Percentiles rank a stretch among this genome's conserved stretches.
Conservation (phyloP, 768 basidiomycete genomes). For the Mycena leptocephala region DNA sequence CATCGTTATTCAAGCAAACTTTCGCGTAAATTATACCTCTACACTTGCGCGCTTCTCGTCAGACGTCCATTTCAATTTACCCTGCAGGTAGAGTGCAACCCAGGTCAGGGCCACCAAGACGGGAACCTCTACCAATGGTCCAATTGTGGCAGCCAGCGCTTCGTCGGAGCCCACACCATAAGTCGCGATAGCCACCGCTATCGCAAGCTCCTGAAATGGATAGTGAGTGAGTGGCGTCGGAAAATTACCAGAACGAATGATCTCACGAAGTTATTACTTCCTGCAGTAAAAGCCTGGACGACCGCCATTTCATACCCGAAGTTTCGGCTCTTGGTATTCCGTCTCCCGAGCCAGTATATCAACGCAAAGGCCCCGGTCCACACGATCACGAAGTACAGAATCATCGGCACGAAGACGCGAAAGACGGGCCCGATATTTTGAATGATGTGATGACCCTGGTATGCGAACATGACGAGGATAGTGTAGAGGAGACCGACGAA, state of each 20-base stretch:
- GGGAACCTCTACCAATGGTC: conserved; percentile 86
- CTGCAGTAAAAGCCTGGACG: conserved; percentile 86
- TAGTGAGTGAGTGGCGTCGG: neutral
- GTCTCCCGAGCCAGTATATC: conserved; percentile 64
- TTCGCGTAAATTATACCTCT: too few relatives aligned
- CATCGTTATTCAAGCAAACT: too few relatives aligned
- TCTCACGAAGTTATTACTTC: conserved; percentile 83
- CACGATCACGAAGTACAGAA: conserved; percentile 86
- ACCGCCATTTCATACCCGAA: conserved; percentile 81
- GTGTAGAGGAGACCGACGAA: conserved; percentile 88
- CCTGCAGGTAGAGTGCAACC: conserved; percentile 25
- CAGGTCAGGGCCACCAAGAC: conserved; percentile 72
- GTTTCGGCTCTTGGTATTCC: conserved; percentile 11
- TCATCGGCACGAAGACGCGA: conserved; percentile 85
- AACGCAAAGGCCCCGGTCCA: conserved; percentile 76
- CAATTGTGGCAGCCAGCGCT: conserved; percentile 87
- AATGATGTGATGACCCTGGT: conserved; percentile 79
- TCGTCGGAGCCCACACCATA: conserved; percentile 87
- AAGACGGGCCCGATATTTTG: conserved; percentile 85
- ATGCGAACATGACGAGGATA: conserved; percentile 82
- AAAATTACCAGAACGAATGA: neutral
- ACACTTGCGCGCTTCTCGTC: too few relatives aligned
- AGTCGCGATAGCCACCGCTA: conserved; percentile 85
- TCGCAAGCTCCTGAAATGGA: conserved; percentile 77
- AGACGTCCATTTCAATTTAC: neutral